Conservation (phyloP, 768 basidiomycete species). For the Naganishia kalamii region DNA sequence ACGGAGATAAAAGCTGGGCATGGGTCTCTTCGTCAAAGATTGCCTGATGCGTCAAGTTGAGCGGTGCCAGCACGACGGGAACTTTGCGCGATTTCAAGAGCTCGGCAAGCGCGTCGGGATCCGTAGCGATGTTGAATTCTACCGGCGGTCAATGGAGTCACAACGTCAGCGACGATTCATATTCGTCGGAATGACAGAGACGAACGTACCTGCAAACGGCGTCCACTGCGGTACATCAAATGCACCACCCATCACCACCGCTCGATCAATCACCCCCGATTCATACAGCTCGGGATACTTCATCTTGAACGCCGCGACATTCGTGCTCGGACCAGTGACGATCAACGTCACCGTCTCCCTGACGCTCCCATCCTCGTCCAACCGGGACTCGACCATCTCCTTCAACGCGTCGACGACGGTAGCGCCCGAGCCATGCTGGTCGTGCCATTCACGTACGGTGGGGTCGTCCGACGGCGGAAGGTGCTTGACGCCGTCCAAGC, state of each 20-base stretch:
- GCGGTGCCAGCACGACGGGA: constrained; percentile 14
- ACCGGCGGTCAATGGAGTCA: neutral
- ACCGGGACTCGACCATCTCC: constrained; percentile 6
- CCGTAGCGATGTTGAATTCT: constrained; percentile 23
- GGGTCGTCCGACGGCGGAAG: constrained; percentile 14
- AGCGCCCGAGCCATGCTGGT: neutral
- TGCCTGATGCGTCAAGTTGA: constrained; percentile 23
- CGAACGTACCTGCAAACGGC: constrained; percentile 15
- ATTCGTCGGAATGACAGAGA: neutral
- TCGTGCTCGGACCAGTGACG: constrained; percentile 21
- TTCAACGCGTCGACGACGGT: constrained; percentile 11
- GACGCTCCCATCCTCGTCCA: neutral
- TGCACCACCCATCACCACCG: constrained; percentile 22
- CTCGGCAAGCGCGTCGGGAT: constrained; percentile 22
- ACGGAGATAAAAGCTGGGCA: constrained; percentile 21
- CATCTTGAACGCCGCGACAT: constrained; percentile 17
- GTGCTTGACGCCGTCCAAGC: constrained; percentile 15
- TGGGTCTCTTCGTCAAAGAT: constrained; percentile 16
- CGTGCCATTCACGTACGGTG: constrained; percentile 12
- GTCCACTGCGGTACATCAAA: constrained; percentile 24
- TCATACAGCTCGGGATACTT: constrained; percentile 14
- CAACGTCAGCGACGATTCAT: no score
- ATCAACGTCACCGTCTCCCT: constrained; percentile 18
- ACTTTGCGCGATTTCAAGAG: constrained; percentile 16
- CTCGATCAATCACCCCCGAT: constrained; percentile 3